Evolutionary conservation across 768 basidiomycete genomes (phyloP).

Genomic region (Suillus placidus): DNA sequence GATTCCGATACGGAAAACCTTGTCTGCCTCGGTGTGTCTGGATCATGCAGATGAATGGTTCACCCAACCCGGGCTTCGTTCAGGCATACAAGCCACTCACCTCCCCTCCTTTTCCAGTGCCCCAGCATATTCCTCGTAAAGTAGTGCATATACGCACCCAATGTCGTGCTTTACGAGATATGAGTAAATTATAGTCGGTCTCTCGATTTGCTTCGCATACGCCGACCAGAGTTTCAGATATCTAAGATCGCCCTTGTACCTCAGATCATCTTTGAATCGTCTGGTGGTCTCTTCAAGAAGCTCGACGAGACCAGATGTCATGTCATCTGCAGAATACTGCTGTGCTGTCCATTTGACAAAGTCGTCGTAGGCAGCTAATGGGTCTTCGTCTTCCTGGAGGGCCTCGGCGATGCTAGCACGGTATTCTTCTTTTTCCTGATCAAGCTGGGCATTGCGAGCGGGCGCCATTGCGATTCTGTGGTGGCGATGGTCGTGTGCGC

Average conservation of each 20-base stretch:
- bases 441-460: slow-evolving; percentile 29
- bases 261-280: slow-evolving; percentile 78
- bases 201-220: slow-evolving; percentile 81
- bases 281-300: slow-evolving; percentile 83
- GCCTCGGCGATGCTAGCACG: slow-evolving; percentile 50
- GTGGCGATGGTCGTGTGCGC: background rate
- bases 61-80: background rate
- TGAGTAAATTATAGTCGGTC: slow-evolving; percentile 68
- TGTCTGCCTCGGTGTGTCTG: slow-evolving; percentile 79
- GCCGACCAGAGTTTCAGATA: slow-evolving; percentile 92
- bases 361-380: slow-evolving; percentile 80
- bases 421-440: slow-evolving; percentile 35
- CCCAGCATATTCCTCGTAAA: slow-evolving; percentile 92
- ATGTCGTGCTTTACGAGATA: slow-evolving; percentile 74
- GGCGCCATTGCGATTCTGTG: slow-evolving; percentile 24
- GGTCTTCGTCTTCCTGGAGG: slow-evolving; percentile 78
- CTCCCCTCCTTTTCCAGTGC: slow-evolving; percentile 74
- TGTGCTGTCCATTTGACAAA: slow-evolving; percentile 91
- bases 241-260: slow-evolving; percentile 85
- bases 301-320: slow-evolving; percentile 72
- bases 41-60: slow-evolving; percentile 7
- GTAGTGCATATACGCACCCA: slow-evolving; percentile 71
- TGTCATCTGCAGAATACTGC: slow-evolving; percentile 71
- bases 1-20: slow-evolving; percentile 81
- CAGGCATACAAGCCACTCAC: slow-evolving; percentile 48